A percentile compares a stretch with the other conserved stretches of the same genome.
phyloP scores from a whole-genome alignment of 2,329 filamentous ascomycete genomes.

The Fusarium liriodendri region DNA sequence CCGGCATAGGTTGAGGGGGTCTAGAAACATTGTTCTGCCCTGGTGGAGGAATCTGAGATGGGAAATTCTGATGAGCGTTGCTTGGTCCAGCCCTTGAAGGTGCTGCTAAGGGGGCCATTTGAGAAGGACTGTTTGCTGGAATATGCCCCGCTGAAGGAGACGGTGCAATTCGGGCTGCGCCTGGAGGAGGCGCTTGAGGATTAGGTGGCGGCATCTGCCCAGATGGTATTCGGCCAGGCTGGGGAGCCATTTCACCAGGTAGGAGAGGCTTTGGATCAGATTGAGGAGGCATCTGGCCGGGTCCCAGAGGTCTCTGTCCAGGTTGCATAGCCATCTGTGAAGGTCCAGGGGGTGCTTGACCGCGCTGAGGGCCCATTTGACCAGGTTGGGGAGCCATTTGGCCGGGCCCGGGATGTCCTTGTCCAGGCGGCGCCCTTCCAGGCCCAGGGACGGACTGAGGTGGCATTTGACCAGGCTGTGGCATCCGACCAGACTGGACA shows the following conservation, averaged over 20 bases:
- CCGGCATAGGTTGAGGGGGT: background rate
- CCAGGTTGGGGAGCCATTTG: background rate
- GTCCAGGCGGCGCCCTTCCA: background rate
- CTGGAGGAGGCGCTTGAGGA: background rate
- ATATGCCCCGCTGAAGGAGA: background rate
- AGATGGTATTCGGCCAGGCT: slow-evolving; percentile 7
- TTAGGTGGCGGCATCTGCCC: background rate
- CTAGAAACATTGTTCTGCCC: background rate
- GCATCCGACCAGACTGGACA: background rate
- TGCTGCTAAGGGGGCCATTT: background rate
- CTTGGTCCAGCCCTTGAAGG: background rate
- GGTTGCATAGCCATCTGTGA: background rate
- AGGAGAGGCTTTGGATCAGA: background rate
- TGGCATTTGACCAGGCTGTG: background rate
- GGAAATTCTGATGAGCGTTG: background rate
- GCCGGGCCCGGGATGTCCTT: background rate
- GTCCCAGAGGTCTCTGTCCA: background rate
- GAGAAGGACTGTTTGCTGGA: background rate
- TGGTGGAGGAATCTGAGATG: background rate
- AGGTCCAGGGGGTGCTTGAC: background rate
- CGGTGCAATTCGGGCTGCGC: background rate
- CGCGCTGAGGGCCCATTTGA: background rate
- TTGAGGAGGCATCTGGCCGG: background rate
- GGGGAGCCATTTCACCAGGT: background rate
- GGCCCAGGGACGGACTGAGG: background rate